A percentile compares a stretch with the other conserved stretches of the same genome.
Conservation (phyloP, 2,329 filamentous ascomycete species). For the Colletotrichum kahawae region DNA sequence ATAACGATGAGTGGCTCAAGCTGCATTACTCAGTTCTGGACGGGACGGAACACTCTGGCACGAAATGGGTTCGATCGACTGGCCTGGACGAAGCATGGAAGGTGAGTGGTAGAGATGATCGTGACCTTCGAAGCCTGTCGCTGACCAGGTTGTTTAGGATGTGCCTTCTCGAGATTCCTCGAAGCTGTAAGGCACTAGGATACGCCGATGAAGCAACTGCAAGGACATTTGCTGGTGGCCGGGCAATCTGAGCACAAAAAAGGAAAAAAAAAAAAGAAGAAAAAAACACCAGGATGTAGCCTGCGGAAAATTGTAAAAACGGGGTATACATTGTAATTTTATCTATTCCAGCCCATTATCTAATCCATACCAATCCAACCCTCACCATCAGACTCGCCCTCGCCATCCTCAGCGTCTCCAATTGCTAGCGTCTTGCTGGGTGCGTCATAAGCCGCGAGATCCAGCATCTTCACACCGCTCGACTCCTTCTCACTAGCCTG, state of each 20-base stretch:
- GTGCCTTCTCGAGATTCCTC: constrained; percentile 11
- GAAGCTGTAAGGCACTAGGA: not conserved
- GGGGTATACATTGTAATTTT: constrained; percentile 24
- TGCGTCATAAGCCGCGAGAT: constrained; percentile 16
- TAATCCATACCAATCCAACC: constrained; percentile 57
- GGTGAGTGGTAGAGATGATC: constrained; percentile 20
- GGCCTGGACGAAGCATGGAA: constrained; percentile 73
- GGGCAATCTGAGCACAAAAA: not conserved
- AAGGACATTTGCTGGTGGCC: not conserved
- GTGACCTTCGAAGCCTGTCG: no score
- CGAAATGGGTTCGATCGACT: constrained; percentile 63
- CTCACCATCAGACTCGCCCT: constrained; percentile 43
- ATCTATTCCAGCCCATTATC: constrained; percentile 46
- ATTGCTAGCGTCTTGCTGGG: constrained; percentile 11
- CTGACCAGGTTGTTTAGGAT: not conserved
- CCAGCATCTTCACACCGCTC: constrained; percentile 28
- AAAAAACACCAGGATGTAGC: no score
- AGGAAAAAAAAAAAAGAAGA: no score
- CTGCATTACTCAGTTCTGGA: constrained; percentile 68
- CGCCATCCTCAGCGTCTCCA: constrained; percentile 27
- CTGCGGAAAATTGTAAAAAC: not conserved
- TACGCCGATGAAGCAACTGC: not conserved
- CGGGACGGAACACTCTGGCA: constrained; percentile 52
- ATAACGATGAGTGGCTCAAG: constrained; percentile 63
- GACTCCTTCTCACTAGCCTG: constrained; percentile 41